A percentile compares a stretch with the other conserved stretches of the same genome.
phyloP scores from a whole-genome alignment of 108 stramenopile species.

The Poteriospumella lacustris region DNA sequence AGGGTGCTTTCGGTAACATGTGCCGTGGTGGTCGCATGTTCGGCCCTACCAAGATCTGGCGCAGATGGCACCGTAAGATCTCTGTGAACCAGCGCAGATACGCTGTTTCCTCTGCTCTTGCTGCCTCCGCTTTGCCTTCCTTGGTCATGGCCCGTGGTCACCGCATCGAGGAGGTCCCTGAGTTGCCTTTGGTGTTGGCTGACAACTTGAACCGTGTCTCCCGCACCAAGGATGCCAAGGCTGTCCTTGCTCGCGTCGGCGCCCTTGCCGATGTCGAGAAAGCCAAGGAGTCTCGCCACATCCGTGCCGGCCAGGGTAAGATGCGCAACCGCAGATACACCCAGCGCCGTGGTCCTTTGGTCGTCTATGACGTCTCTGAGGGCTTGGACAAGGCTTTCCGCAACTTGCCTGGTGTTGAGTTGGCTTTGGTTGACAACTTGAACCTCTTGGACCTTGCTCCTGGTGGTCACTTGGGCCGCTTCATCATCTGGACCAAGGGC shows the following conservation, averaged over 20 bases:
- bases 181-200: slow-evolving; percentile 92
- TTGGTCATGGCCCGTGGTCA: slow-evolving; percentile 99
- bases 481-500: slow-evolving; percentile 91
- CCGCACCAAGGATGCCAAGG: slow-evolving; percentile 86
- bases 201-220: slow-evolving; percentile 61
- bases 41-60: slow-evolving; percentile 97
- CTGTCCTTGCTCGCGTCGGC: slow-evolving; percentile 77
- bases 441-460: slow-evolving; percentile 96
- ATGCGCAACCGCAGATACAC: slow-evolving; percentile 91
- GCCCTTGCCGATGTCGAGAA: slow-evolving; percentile 89
- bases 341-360: slow-evolving; percentile 91
- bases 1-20: slow-evolving; percentile 99
- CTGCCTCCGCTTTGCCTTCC: slow-evolving; percentile 90
- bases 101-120: slow-evolving; percentile 93
- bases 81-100: slow-evolving; percentile 90
- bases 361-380: slow-evolving; percentile 88
- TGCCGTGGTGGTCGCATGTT: slow-evolving; percentile 97
- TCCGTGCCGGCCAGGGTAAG: slow-evolving; percentile 98
- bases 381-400: slow-evolving; percentile 74
- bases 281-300: slow-evolving; percentile 84
- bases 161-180: slow-evolving; percentile 86
- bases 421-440: slow-evolving; percentile 79
- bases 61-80: slow-evolving; percentile 97
- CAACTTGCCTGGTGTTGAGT: slow-evolving; percentile 93
- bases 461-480: slow-evolving; percentile 98